A percentile compares a stretch with the other conserved stretches of the same genome.
These are phyloP conservation scores for Halophytophthora batemanensis DNA, from an alignment of 352 stramenopile genomes.

Conservation along the genomic window DNA sequence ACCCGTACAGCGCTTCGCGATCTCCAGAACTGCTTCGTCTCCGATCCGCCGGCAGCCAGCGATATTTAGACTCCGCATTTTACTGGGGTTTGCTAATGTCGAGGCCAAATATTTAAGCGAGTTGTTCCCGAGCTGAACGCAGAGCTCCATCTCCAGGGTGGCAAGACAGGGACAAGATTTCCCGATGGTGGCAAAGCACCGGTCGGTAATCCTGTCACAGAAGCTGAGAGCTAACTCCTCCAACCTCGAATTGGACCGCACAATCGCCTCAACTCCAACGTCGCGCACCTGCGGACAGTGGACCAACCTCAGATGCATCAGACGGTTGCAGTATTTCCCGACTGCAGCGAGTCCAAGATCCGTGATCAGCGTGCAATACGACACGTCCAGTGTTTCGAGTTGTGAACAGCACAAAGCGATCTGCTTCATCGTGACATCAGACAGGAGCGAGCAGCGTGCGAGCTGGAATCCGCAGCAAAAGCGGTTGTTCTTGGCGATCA, in stretches of 20 bases:
- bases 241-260: constrained; percentile 42
- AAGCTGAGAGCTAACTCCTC: constrained; percentile 58
- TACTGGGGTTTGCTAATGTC: constrained; percentile 35
- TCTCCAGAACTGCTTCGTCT: constrained; percentile 73
- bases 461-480: constrained; percentile 48
- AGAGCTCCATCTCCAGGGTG: constrained; percentile 56
- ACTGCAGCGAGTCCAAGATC: constrained; percentile 49
- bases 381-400: constrained; percentile 78
- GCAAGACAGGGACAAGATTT: constrained; percentile 42
- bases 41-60: constrained; percentile 72
- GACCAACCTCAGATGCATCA: constrained; percentile 51
- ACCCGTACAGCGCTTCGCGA: constrained; percentile 55
- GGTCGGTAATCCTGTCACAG: constrained; percentile 68
- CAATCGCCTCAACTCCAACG: constrained; percentile 67
- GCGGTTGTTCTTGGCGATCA: constrained; percentile 54
- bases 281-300: constrained; percentile 77
- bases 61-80: constrained; percentile 70
- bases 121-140: constrained; percentile 50
- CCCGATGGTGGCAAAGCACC: constrained; percentile 48
- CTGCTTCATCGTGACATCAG: constrained; percentile 37
- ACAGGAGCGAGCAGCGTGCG: constrained; percentile 33
- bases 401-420: constrained; percentile 48
- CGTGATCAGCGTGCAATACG: constrained; percentile 59
- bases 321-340: constrained; percentile 43
- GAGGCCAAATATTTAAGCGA: constrained; percentile 59